Percentiles rank a stretch among this genome's conserved stretches.
Evolutionary conservation across 2,329 filamentous ascomycete genomes (phyloP).

Genomic region (Cladorrhinum sp.): DNA sequence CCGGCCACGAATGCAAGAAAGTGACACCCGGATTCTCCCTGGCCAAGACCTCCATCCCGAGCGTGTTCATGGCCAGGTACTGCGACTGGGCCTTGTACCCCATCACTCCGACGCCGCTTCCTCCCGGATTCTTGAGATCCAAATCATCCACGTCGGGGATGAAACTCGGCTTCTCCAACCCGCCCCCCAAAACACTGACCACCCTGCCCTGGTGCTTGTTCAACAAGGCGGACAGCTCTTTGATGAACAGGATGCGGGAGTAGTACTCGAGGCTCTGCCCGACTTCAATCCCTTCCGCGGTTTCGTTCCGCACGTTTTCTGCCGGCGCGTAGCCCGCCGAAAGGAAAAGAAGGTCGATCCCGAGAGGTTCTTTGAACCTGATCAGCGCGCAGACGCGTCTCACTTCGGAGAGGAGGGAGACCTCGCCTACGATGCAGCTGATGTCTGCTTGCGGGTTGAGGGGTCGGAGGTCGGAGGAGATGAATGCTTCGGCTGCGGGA

Average conservation of each 20-base stretch:
- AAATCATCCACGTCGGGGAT: constrained; percentile 35
- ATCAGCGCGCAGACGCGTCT: constrained; percentile 39
- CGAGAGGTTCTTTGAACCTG: constrained; percentile 35
- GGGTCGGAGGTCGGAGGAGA: constrained; percentile 33
- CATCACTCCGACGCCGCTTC: constrained; percentile 29
- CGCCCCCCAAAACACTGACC: constrained; percentile 35
- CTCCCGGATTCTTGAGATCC: constrained; percentile 30
- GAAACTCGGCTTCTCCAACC: constrained; percentile 27
- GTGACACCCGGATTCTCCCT: constrained; percentile 31
- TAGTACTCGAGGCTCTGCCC: constrained; percentile 41
- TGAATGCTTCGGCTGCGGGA: constrained; percentile 32
- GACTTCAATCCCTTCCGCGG: constrained; percentile 42
- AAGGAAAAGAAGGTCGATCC: constrained; percentile 44
- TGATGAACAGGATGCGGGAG: constrained; percentile 41
- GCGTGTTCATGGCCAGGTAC: constrained; percentile 32
- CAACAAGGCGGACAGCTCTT: constrained; percentile 41
- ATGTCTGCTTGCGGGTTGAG: constrained; percentile 40
- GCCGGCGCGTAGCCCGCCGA: constrained; percentile 44
- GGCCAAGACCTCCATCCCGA: constrained; percentile 34
- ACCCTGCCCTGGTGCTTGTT: constrained; percentile 31
- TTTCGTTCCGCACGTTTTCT: constrained; percentile 34
- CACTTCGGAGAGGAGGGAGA: constrained; percentile 43
- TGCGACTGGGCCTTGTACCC: constrained; percentile 33
- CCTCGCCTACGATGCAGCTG: constrained; percentile 42
- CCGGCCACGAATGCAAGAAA: constrained; percentile 38